Percentiles rank a stretch among this genome's conserved stretches.
Evolutionary conservation across 495 filamentous ascomycete genomes (phyloP).

Genomic region (Endocarpon pusillum): DNA sequence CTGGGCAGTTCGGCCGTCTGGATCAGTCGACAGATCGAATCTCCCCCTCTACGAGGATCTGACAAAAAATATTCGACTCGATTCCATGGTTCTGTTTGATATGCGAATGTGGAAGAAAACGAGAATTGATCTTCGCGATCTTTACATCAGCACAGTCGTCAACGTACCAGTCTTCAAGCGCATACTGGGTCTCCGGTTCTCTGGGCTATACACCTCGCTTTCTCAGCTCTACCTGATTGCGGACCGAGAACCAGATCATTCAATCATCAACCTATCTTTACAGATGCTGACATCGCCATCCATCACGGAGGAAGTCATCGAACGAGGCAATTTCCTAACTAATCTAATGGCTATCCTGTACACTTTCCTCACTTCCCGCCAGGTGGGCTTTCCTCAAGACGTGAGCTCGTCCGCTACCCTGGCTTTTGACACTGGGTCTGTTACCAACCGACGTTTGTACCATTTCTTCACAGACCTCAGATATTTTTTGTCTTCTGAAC

Average conservation of each 20-base stretch:
- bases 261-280: conserved; percentile 89
- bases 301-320: conserved; percentile 85
- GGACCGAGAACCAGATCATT: conserved; percentile 91
- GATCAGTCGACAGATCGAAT: conserved; percentile 34
- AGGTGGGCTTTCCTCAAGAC: conserved; percentile 84
- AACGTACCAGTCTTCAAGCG: conserved; percentile 91
- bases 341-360: conserved; percentile 92
- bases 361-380: conserved; percentile 87
- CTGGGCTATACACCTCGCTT: conserved; percentile 80
- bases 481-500: conserved; percentile 71
- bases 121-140: conserved; percentile 71
- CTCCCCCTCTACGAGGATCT: conserved; percentile 67
- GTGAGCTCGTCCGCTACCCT: conserved; percentile 69
- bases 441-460: conserved; percentile 87
- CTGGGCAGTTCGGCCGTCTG: conserved; percentile 69
- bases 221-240: conserved; percentile 93
- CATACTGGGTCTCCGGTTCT: conserved; percentile 80
- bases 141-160: conserved; percentile 93
- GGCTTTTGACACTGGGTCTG: conserved; percentile 80
- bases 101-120: conserved; percentile 92
- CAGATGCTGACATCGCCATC: conserved; percentile 95
- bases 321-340: conserved; percentile 90
- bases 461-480: conserved; percentile 91
- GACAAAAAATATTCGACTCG: conserved; percentile 70
- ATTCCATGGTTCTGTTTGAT: conserved; percentile 96